Conservation (phyloP, 2,329 filamentous ascomycete genomes). For the Hypoxylon sp. region DNA sequence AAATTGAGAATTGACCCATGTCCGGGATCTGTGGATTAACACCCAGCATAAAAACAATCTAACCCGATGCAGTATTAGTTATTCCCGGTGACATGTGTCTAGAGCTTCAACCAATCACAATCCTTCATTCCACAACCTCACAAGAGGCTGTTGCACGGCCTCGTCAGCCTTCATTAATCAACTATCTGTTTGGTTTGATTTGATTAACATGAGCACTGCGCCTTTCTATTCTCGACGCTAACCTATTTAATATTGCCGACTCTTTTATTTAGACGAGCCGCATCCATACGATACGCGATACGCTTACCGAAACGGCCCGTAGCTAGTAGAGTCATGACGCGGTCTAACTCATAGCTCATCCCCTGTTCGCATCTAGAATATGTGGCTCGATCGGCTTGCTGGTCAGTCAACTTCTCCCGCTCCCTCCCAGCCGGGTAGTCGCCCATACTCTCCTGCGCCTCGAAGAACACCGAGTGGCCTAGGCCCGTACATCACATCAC, state of each 20-base stretch:
- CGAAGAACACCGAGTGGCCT: constrained; percentile 77
- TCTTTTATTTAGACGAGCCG: background rate
- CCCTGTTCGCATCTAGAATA: constrained; percentile 58
- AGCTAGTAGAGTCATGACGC: constrained; percentile 42
- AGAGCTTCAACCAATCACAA: constrained; percentile 37
- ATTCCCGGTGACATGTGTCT: constrained; percentile 37
- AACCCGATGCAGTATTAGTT: constrained; percentile 29
- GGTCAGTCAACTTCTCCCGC: constrained; percentile 76
- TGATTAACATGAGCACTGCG: constrained; percentile 23
- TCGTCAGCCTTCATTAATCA: constrained; percentile 29
- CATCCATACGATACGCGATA: constrained; percentile 4
- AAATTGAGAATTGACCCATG: constrained; percentile 19
- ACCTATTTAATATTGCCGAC: background rate
- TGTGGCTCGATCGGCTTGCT: constrained; percentile 94
- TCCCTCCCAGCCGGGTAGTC: constrained; percentile 68
- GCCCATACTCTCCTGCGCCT: constrained; percentile 79
- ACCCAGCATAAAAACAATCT: constrained; percentile 14
- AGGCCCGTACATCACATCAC: constrained; percentile 76
- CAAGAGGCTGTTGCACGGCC: constrained; percentile 46
- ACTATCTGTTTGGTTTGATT: constrained; percentile 1
- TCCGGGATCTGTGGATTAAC: constrained; percentile 16
- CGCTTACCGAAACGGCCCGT: constrained; percentile 12
- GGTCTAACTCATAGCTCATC: constrained; percentile 32
- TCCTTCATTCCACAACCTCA: constrained; percentile 6
- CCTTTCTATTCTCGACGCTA: constrained; percentile 3